Evolutionary conservation across 495 filamentous ascomycete species (phyloP).

Genomic region (Staphylotrichum longicolle): DNA sequence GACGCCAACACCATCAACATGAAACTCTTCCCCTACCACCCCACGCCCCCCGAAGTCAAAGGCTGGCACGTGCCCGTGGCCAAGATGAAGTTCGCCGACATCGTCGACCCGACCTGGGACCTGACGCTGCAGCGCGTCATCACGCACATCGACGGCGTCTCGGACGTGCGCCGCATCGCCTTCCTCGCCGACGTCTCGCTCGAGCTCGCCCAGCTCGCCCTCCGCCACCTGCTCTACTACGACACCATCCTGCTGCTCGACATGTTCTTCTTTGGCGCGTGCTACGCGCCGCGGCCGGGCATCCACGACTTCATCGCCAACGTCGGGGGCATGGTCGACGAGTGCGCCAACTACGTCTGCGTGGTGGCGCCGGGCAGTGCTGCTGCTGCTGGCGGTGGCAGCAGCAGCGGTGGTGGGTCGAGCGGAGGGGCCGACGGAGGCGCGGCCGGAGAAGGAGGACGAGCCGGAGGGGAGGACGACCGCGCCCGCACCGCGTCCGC

Average conservation of each 20-base stretch:
- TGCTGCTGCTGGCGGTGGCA: neutral
- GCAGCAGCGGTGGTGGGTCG: neutral
- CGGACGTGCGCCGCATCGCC: slow-evolving; percentile 80
- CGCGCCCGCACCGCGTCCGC: neutral
- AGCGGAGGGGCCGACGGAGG: neutral
- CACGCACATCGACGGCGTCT: slow-evolving; percentile 83
- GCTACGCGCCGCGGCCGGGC: slow-evolving; percentile 78
- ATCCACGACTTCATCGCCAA: slow-evolving; percentile 70
- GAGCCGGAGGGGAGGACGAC: slow-evolving; percentile 6
- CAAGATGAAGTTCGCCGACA: slow-evolving; percentile 68
- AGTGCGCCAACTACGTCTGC: slow-evolving; percentile 81
- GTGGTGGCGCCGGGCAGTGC: slow-evolving; percentile 20
- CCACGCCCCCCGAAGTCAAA: slow-evolving; percentile 70
- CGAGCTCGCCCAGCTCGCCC: slow-evolving; percentile 75
- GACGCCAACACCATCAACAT: slow-evolving; percentile 94
- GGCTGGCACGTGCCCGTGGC: slow-evolving; percentile 88
- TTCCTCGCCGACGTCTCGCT: slow-evolving; percentile 80
- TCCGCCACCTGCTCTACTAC: slow-evolving; percentile 88
- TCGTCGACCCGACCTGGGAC: slow-evolving; percentile 85
- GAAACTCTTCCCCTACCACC: slow-evolving; percentile 85
- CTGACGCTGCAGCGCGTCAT: slow-evolving; percentile 82
- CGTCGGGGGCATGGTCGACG: slow-evolving; percentile 68
- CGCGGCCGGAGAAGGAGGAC: neutral
- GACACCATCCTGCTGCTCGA: slow-evolving; percentile 83
- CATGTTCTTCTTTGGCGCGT: slow-evolving; percentile 87